These are phyloP conservation scores for Protomyces pachydermus DNA, from an alignment of 1,139 yeast species.

Conservation along the genomic window DNA sequence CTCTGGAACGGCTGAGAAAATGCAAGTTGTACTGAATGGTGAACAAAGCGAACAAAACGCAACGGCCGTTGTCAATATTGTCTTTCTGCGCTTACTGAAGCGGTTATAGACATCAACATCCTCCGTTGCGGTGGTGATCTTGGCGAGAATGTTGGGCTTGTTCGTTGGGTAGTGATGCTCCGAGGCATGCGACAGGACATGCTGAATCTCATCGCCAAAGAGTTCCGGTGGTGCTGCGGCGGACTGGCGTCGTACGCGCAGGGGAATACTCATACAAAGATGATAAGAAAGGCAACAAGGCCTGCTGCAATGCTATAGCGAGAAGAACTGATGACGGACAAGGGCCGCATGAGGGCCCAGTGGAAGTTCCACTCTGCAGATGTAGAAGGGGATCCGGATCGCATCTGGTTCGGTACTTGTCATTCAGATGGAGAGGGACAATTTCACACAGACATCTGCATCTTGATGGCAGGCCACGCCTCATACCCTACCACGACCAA, in stretches of 20 bases:
- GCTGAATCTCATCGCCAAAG: neutral
- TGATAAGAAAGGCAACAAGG: too few species aligned
- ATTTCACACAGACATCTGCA: slow-evolving; percentile 69
- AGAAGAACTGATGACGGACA: too few species aligned
- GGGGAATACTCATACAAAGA: neutral
- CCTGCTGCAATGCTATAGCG: too few species aligned
- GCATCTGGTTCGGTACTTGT: neutral
- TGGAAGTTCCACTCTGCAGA: too few species aligned
- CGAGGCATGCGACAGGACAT: slow-evolving; percentile 3
- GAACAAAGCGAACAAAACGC: slow-evolving; percentile 4
- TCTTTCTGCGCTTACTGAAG: neutral
- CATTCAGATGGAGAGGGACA: neutral
- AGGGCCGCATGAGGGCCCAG: too few species aligned
- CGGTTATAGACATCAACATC: neutral
- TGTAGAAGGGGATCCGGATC: too few species aligned
- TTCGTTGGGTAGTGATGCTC: slow-evolving; percentile 5
- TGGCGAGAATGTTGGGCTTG: neutral
- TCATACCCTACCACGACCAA: slow-evolving; percentile 72
- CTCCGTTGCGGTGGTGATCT: neutral
- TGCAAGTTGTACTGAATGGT: slow-evolving; percentile 15
- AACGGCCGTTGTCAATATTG: neutral
- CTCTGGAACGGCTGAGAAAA: slow-evolving; percentile 50
- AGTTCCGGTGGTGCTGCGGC: neutral
- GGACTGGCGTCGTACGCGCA: neutral
- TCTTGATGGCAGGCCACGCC: slow-evolving; percentile 77